These are phyloP conservation scores for Zymoseptoria crescenta DNA, from an alignment of 2,329 filamentous ascomycete genomes.

Conservation along the genomic window DNA sequence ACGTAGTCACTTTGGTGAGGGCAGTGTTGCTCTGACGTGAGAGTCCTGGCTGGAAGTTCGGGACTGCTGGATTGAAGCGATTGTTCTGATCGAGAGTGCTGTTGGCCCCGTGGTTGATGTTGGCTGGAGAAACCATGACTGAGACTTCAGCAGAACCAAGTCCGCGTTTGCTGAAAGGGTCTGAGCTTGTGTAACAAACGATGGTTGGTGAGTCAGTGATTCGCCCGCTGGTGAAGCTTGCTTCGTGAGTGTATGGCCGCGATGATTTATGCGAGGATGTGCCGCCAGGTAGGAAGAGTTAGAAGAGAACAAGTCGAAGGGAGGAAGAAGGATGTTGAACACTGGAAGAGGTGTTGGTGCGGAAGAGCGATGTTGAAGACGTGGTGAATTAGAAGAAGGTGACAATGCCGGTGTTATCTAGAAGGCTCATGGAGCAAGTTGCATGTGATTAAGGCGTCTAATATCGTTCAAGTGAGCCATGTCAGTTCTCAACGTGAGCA, in stretches of 20 bases:
- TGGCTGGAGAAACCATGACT: background rate
- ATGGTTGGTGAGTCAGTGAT: too few relatives aligned
- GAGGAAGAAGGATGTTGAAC: background rate
- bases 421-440: background rate
- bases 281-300: background rate
- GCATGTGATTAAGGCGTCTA: background rate
- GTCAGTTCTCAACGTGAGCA: background rate
- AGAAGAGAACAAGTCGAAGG: background rate
- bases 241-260: background rate
- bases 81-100: background rate
- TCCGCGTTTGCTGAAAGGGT: background rate
- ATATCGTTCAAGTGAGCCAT: background rate
- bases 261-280: background rate
- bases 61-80: background rate
- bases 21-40: background rate
- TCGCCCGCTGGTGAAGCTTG: background rate
- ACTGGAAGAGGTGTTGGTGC: too few relatives aligned
- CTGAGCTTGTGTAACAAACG: background rate
- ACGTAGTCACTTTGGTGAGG: background rate
- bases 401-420: too few relatives aligned
- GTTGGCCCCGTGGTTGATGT: background rate
- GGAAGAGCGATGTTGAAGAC: background rate
- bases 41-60: background rate
- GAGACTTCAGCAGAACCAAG: background rate
- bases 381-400: background rate